Conservation (phyloP, 1,139 yeast species). For the Debaryomycetaceae sp. region DNA sequence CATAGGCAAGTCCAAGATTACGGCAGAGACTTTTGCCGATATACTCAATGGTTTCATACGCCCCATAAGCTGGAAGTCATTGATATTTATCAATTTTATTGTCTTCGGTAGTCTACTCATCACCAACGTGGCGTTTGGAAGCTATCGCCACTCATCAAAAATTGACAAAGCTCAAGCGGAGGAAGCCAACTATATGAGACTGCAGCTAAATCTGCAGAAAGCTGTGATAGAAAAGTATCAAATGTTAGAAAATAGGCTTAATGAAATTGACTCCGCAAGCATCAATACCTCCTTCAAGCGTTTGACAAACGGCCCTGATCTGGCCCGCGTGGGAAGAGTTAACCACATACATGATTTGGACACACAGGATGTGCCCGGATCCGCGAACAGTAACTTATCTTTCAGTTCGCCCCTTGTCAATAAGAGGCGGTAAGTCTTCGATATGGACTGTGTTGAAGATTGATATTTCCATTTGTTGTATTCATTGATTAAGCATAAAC, state of each 20-base stretch:
- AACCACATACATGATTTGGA: neutral
- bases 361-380: neutral
- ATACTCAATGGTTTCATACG: conserved; percentile 73
- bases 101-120: conserved; percentile 19
- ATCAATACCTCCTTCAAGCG: neutral
- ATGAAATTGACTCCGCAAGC: neutral
- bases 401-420: conserved; percentile 3
- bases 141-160: conserved; percentile 13
- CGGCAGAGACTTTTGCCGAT: conserved; percentile 82
- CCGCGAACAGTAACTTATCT: neutral
- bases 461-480: too few relatives aligned
- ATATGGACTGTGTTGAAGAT: neutral
- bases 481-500: too few relatives aligned
- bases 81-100: conserved; percentile 35
- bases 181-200: conserved; percentile 9
- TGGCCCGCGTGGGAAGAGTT: neutral
- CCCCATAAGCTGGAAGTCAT: conserved; percentile 74
- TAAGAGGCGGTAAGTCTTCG: conserved; percentile 1
- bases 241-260: neutral
- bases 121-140: conserved; percentile 19
- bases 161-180: conserved; percentile 1
- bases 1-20: conserved; percentile 71
- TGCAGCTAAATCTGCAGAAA: conserved; percentile 13
- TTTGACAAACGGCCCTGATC: neutral
- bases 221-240: conserved; percentile 5